Percentiles rank a stretch among this genome's conserved stretches.
phyloP scores from a whole-genome alignment of 192 early-diverging fungal species.

The Dissophora ornata region DNA sequence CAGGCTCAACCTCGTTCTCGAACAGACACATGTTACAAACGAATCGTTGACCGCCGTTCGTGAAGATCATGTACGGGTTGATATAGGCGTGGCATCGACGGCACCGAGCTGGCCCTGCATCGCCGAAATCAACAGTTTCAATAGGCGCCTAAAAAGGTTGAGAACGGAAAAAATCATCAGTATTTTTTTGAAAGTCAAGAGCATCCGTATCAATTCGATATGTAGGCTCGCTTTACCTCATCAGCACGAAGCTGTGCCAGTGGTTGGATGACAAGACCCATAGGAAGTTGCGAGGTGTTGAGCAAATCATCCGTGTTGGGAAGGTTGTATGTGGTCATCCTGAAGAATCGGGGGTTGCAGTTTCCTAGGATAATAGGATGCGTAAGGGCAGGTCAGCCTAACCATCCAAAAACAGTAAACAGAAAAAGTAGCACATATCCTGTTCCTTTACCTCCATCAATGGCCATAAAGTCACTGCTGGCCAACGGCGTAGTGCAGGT shows the following conservation, averaged over 20 bases:
- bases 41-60: conserved; percentile 92
- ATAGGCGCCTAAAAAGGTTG: conserved; percentile 70
- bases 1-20: conserved; percentile 88
- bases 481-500: conserved; percentile 78
- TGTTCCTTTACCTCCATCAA: conserved; percentile 88
- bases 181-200: neutral
- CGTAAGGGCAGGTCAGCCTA: too few relatives aligned
- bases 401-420: too few relatives aligned
- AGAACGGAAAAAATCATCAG: neutral
- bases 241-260: conserved; percentile 84
- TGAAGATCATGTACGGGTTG: conserved; percentile 90
- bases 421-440: too few relatives aligned
- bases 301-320: conserved; percentile 87
- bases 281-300: conserved; percentile 80
- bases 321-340: conserved; percentile 89
- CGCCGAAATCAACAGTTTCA: conserved; percentile 85
- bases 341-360: conserved; percentile 90
- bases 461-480: conserved; percentile 78
- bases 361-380: conserved; percentile 62
- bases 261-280: conserved; percentile 92
- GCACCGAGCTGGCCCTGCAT: conserved; percentile 89
- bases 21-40: conserved; percentile 94
- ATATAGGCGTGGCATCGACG: conserved; percentile 93
- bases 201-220: neutral
- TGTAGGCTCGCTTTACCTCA: conserved; percentile 61